A percentile compares a stretch with the other conserved stretches of the same genome.
Conservation (phyloP, 1,284 basidiomycete genomes). For the Malassezia restricta region DNA sequence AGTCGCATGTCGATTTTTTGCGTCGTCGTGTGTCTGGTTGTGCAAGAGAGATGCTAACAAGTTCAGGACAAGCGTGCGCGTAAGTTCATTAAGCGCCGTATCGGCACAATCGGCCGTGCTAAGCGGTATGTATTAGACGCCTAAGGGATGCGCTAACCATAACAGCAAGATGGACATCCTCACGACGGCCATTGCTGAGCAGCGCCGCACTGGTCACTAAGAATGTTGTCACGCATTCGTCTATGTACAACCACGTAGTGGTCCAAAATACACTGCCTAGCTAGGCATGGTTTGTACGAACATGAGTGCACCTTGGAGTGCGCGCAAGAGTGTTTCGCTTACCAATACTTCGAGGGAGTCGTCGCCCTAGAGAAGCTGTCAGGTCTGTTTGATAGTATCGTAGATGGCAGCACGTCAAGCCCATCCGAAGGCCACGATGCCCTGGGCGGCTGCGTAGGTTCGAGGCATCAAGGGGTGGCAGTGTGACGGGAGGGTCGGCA, state of each 20-base stretch:
- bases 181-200: conserved; percentile 41
- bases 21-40: background rate
- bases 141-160: background rate
- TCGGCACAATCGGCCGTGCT: conserved; percentile 43
- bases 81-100: conserved; percentile 45
- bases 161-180: conserved; percentile 40
- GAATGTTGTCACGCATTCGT: background rate
- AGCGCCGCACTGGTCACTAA: conserved; percentile 44
- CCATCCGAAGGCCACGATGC: too few relatives aligned
- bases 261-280: conserved; percentile 2
- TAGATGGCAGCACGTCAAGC: too few relatives aligned
- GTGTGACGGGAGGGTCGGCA: too few relatives aligned
- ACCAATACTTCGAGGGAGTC: too few relatives aligned
- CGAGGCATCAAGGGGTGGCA: too few relatives aligned
- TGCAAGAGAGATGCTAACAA: background rate
- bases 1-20: background rate
- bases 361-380: too few relatives aligned
- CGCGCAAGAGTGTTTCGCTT: too few relatives aligned
- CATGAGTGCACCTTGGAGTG: too few relatives aligned
- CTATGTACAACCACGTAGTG: conserved; percentile 15
- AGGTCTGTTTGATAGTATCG: too few relatives aligned
- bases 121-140: conserved; percentile 21
- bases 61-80: conserved; percentile 44
- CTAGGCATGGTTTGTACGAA: background rate
- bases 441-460: too few relatives aligned